Evolutionary conservation across 163 green algal genomes (phyloP), one percentile per base, ranked within the genome.

Genomic region (Prototheca cutis): DNA sequence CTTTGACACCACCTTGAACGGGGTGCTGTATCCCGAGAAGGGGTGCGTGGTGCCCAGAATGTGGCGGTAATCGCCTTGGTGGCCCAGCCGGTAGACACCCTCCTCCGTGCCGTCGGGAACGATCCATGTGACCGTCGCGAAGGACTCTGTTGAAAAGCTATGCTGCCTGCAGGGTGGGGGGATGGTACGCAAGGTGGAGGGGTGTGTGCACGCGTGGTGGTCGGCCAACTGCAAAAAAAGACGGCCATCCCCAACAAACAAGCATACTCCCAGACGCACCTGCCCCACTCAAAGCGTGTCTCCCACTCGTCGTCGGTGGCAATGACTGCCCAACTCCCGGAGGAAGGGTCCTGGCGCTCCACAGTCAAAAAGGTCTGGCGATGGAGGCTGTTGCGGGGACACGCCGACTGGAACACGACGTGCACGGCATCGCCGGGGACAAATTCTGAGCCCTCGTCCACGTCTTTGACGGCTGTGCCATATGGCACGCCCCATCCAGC

Each of bases 311-410:
- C 64, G 53, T 91, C 84, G 1, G 72, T 81, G 53, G 73, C 60
- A 53, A 87, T 71, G 25, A 69, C 55, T 29, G 55, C 36, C 85
- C 85, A 94, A 23, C 40, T 45, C 24, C 33, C 57, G 4, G 34
- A 32, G n/a, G 2, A 55, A 2, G 53, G 13, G 13, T 49, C 34
- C 34, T 74, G 62, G 6, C 75, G 65, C 70, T 89, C 75, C 23
- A 93, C 84, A 42, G 71, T 58, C 24, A 90, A 58, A 67, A 94
- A 94, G 6, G 75, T 90, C 25, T 69, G 61, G 42, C 74, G 71
- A 4, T 70, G 63, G 36, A 91, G 57, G 69, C 88, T 82, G 68
- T 93, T 94, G 51, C 86, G 75, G 0, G 84, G 86, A 64, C 80
- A 87, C 33, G 63, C 84, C 2, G 78, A 79, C 61, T 80, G 73